Percentiles rank a stretch among this genome's conserved stretches.
Conservation (phyloP, 1,139 yeast species). For the Debaryomyces fabryi region DNA sequence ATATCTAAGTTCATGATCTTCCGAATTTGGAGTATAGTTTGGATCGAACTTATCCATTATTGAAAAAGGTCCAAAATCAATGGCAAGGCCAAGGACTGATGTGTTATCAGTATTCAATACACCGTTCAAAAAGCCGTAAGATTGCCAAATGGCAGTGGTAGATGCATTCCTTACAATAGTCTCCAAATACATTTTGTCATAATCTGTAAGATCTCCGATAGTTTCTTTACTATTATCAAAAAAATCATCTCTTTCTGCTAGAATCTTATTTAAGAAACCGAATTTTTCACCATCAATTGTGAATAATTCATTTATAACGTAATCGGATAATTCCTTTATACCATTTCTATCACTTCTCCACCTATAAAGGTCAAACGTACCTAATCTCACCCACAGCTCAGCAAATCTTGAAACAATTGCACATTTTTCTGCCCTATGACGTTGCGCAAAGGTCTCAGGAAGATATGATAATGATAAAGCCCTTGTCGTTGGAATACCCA, state of each 20-base stretch:
- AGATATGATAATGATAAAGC: conserved; percentile 73
- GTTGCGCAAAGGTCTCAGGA: conserved; percentile 76
- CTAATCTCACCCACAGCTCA: conserved; percentile 83
- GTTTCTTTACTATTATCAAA: conserved; percentile 19
- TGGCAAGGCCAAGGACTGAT: conserved; percentile 78
- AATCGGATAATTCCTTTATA: conserved; percentile 65
- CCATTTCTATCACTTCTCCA: conserved; percentile 73
- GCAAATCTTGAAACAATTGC: conserved; percentile 87
- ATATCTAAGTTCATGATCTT: conserved; percentile 73
- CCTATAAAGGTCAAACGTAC: conserved; percentile 85
- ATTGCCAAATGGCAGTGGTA: conserved; percentile 85
- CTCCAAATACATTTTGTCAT: conserved; percentile 73
- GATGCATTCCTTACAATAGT: conserved; percentile 72
- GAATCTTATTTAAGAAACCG: conserved; percentile 30
- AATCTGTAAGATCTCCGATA: conserved; percentile 54
- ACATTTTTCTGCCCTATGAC: conserved; percentile 75
- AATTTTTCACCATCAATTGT: conserved; percentile 38
- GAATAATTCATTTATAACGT: conserved; percentile 69
- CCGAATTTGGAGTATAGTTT: conserved; percentile 84
- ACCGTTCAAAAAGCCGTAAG: conserved; percentile 91
- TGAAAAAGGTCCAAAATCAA: conserved; percentile 95
- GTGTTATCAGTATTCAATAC: conserved; percentile 95
- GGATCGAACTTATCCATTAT: conserved; percentile 86
- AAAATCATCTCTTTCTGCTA: conserved; percentile 22
- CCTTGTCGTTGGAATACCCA: conserved; percentile 86